Conservation (phyloP, 176 grass and related monocot species). For the Lolium rigidum region DNA sequence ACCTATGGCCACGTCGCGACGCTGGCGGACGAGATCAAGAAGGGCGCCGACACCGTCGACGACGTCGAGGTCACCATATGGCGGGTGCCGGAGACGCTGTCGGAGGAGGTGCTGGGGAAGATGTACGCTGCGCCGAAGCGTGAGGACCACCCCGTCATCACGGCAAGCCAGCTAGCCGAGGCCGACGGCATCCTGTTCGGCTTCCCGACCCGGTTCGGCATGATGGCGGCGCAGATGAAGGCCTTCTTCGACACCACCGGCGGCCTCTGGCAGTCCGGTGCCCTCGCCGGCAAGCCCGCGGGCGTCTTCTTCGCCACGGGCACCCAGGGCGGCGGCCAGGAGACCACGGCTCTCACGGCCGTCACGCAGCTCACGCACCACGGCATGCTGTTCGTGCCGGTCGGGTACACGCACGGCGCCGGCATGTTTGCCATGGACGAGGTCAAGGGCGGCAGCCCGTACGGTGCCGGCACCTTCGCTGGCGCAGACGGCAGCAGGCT, state of each 20-base stretch:
- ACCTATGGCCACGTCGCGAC: slow-evolving; percentile 43
- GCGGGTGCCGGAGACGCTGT: slow-evolving; percentile 55
- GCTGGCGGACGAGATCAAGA: slow-evolving; percentile 49
- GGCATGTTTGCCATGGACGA: slow-evolving; percentile 56
- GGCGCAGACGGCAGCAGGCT: slow-evolving; percentile 30
- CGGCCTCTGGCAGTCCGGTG: slow-evolving; percentile 55
- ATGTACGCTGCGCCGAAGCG: slow-evolving; percentile 52
- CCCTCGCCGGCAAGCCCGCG: slow-evolving; percentile 77
- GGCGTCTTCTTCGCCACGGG: slow-evolving; percentile 84
- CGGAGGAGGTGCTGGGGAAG: slow-evolving; percentile 52
- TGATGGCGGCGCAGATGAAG: slow-evolving; percentile 72
- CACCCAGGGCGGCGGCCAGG: slow-evolving; percentile 87
- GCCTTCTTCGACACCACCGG: slow-evolving; percentile 64
- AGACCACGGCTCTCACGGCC: slow-evolving; percentile 67
- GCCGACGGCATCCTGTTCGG: slow-evolving; percentile 60
- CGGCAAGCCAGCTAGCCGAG: slow-evolving; percentile 47
- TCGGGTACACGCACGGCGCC: slow-evolving; percentile 45
- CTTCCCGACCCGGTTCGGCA: slow-evolving; percentile 61
- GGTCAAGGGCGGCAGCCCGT: slow-evolving; percentile 58
- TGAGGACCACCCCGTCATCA: slow-evolving; percentile 50
- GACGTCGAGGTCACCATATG: slow-evolving; percentile 43
- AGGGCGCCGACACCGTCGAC: slow-evolving; percentile 32
- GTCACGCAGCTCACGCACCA: slow-evolving; percentile 62
- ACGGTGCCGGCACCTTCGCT: slow-evolving; percentile 51
- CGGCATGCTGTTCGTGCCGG: slow-evolving; percentile 67